Evolutionary conservation across 805 yeast genomes (phyloP).

Genomic region (Barnettozyma salicaria): DNA sequence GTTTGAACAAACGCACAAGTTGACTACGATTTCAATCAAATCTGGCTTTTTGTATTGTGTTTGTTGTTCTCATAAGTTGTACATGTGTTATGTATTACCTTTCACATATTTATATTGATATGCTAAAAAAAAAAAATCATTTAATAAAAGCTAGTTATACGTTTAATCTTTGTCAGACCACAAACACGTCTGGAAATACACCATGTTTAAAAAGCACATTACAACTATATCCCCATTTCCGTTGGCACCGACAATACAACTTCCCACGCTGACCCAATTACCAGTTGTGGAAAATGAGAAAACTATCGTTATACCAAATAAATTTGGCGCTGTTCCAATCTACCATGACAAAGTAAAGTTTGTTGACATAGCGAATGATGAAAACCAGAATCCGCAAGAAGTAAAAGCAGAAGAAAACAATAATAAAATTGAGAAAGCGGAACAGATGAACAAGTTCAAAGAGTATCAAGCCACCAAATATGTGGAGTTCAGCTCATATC

Average conservation of each 20-base stretch:
- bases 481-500: conserved; percentile 27
- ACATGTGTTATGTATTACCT: background rate
- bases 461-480: conserved; percentile 11
- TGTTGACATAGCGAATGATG: conserved; percentile 5
- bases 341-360: conserved; percentile 10
- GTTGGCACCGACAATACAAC: background rate
- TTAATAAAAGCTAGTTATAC: background rate
- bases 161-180: background rate
- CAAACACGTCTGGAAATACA: background rate
- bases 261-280: background rate
- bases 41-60: too few species aligned
- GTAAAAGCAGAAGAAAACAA: background rate
- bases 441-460: background rate
- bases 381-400: background rate
- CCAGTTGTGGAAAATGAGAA: background rate
- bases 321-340: conserved; percentile 20
- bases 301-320: conserved; percentile 12
- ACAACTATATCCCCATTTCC: conserved; percentile 7
- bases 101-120: background rate
- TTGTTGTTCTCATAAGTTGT: too few species aligned
- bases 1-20: too few species aligned
- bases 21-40: too few species aligned
- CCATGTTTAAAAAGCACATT: conserved; percentile 8
- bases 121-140: background rate
- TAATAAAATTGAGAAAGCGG: background rate